phyloP scores from a whole-genome alignment of 2,329 filamentous ascomycete genomes.

The Colletotrichum filicis region DNA sequence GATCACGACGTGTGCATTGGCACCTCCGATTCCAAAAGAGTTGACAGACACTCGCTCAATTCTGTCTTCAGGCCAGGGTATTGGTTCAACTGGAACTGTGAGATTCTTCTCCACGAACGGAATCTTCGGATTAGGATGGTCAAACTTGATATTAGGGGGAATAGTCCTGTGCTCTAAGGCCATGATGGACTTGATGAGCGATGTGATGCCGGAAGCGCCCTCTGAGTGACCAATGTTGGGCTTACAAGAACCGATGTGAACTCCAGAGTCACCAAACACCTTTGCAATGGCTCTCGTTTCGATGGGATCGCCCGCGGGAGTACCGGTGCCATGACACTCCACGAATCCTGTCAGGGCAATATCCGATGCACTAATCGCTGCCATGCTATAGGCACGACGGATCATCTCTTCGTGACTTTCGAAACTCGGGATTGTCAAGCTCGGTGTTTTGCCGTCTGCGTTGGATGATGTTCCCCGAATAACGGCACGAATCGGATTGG shows the following conservation, averaged over 20 bases:
- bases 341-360: constrained; percentile 41
- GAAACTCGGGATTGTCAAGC: constrained; percentile 51
- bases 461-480: constrained; percentile 47
- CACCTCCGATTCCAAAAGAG: constrained; percentile 51
- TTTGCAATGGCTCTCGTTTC: constrained; percentile 48
- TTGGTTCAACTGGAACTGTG: constrained; percentile 39
- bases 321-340: constrained; percentile 59
- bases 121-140: constrained; percentile 44
- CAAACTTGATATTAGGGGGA: constrained; percentile 46
- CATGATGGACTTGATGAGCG: constrained; percentile 46
- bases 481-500: constrained; percentile 51
- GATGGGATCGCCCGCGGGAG: constrained; percentile 52
- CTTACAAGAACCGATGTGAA: constrained; percentile 47
- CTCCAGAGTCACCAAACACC: constrained; percentile 41
- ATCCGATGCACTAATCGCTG: constrained; percentile 36
- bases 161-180: constrained; percentile 45
- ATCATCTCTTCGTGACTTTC: constrained; percentile 52
- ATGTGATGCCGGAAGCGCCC: constrained; percentile 44
- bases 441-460: constrained; percentile 51
- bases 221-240: constrained; percentile 52
- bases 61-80: constrained; percentile 40
- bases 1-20: constrained; percentile 49
- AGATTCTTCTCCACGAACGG: constrained; percentile 20
- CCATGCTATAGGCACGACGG: constrained; percentile 45
- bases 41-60: constrained; percentile 46